Evolutionary conservation across 1,284 basidiomycete species (phyloP).

Genomic region (Mycocalia duriaeana): DNA sequence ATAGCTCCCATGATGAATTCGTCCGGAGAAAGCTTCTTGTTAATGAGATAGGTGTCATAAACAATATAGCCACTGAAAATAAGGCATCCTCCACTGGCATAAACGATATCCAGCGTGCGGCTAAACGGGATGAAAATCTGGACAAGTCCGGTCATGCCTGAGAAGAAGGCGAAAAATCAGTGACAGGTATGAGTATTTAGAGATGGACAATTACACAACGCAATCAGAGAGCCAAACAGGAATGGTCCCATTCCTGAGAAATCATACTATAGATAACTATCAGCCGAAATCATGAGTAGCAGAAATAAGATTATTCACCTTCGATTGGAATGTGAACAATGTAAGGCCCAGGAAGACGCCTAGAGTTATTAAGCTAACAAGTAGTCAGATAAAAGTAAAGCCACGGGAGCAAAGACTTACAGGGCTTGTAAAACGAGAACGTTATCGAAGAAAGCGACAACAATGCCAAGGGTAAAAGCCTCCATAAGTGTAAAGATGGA

Average conservation of each 20-base stretch:
- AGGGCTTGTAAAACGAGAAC: conserved; percentile 82
- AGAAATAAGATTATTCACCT: conserved; percentile 35
- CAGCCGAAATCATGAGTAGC: conserved; percentile 2
- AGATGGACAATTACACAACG: conserved; percentile 43
- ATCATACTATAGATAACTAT: conserved; percentile 60
- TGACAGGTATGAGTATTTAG: neutral
- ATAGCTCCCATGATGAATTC: conserved; percentile 86
- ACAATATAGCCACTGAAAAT: conserved; percentile 83
- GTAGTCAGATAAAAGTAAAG: neutral
- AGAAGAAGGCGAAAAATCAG: conserved; percentile 7
- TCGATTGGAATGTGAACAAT: conserved; percentile 81
- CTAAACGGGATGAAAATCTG: conserved; percentile 79
- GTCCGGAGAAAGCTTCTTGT: conserved; percentile 75
- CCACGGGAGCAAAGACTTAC: conserved; percentile 33
- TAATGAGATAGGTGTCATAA: conserved; percentile 85
- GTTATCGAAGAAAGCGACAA: conserved; percentile 73
- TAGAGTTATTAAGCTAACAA: conserved; percentile 67
- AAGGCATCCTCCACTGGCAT: conserved; percentile 73
- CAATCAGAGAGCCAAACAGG: conserved; percentile 74
- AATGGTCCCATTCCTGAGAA: conserved; percentile 82
- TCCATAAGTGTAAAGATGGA: conserved; percentile 77
- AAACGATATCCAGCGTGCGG: conserved; percentile 71
- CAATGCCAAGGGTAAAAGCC: conserved; percentile 74
- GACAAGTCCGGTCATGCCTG: conserved; percentile 74
- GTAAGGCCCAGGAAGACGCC: conserved; percentile 86